Evolutionary conservation across 1,284 basidiomycete genomes (phyloP), one percentile per base, ranked within the genome.

Genomic region (Puccinia horiana): DNA sequence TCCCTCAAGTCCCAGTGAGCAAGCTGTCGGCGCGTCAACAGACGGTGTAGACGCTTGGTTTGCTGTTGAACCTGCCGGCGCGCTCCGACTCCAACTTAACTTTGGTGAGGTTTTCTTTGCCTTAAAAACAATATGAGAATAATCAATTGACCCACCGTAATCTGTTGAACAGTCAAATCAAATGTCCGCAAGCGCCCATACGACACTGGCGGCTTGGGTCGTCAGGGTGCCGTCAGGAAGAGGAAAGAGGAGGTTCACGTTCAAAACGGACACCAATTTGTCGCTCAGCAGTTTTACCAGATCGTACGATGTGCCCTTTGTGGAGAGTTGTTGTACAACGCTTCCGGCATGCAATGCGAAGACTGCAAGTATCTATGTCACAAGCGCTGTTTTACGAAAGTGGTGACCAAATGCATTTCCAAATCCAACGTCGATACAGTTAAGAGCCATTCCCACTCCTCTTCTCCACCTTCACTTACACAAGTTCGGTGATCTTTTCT

Each of bases 181-280:
- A 96, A 95, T 86, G 94, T 96, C 52, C 92, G 94, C 83, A 96
- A 97, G 87, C 92, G 96, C 69, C 95, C 96, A 47, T 88, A 96
- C 85, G 97, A 99, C 86, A 93, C 88, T 49, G 90, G 92, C 83
- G 95, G 94, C 83, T 92, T 99, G 44, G 97, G 96, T 58, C 94
- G 97, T 87, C 96, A 98, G 88, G 97, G 96, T 83, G 97, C 97
- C 83, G 92, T 99, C 84, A 92, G 96, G 86, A 98, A 98, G 89
- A 94, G 95, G 86, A 98, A 98, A 89, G 96, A 93, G 85, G 96
- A 99, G 88, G 93, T 99, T 16, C 95, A 97, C 88, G 96, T 98
- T 88, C 98, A 98, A 94, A 99, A 99, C 86, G 97, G 97, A 4
- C 97, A 99, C 90, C 94, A 97, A 88, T 99, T 99, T 86, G 91